A percentile compares a stretch with the other conserved stretches of the same genome.
Conservation (phyloP, 2,329 filamentous ascomycete genomes). For the Cladosporium sphaerospermum region DNA sequence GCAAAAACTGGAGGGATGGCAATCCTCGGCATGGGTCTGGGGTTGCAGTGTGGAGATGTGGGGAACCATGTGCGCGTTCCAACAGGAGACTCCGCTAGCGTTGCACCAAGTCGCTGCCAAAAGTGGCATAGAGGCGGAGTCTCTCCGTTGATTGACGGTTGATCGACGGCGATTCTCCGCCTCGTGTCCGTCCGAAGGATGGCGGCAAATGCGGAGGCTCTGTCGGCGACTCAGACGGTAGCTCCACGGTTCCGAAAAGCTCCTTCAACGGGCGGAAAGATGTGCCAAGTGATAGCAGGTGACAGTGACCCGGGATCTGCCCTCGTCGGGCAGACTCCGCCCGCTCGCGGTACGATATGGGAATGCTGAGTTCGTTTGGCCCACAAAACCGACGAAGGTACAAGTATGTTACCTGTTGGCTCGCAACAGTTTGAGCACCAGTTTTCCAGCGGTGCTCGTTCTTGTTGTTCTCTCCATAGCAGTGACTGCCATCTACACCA, state of each 20-base stretch:
- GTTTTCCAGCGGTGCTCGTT: background rate
- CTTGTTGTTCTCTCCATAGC: background rate
- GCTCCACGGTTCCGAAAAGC: too few species aligned
- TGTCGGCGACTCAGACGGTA: too few species aligned
- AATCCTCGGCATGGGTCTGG: background rate
- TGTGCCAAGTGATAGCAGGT: too few species aligned
- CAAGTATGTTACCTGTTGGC: background rate
- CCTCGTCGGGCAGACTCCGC: too few species aligned
- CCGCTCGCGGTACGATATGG: too few species aligned
- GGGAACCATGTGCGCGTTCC: constrained; percentile 16
- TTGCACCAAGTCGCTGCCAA: background rate
- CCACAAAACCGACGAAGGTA: background rate
- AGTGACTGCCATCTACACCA: background rate
- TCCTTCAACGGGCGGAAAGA: too few species aligned
- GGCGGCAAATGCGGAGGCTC: too few species aligned
- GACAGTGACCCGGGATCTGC: too few species aligned
- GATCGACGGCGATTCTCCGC: too few species aligned
- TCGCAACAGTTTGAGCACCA: background rate
- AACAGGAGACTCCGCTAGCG: constrained; percentile 8
- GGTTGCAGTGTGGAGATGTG: constrained; percentile 12
- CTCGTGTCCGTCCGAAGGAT: too few species aligned
- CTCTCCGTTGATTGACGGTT: background rate
- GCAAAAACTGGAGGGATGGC: too few species aligned
- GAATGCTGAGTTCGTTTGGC: background rate
- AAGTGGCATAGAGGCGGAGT: background rate